phyloP scores from a whole-genome alignment of 495 filamentous ascomycete species.

The Copromyces sp. region DNA sequence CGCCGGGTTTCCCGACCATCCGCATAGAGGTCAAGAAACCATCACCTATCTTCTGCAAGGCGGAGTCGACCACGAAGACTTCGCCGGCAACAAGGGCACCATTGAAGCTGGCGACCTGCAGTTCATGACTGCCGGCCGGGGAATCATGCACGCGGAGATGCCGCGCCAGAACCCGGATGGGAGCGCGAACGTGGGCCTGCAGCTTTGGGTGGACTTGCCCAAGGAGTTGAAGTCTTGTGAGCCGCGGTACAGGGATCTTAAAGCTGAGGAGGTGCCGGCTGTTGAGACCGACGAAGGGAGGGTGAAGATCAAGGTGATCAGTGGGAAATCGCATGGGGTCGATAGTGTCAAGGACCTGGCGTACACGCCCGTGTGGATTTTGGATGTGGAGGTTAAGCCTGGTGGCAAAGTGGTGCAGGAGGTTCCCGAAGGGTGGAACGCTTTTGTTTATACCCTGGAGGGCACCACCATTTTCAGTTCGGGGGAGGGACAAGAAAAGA shows the following conservation, averaged over 20 bases:
- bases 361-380: constrained; percentile 89
- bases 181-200: constrained; percentile 72
- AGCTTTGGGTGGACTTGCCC: constrained; percentile 92
- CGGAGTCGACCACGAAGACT: constrained; percentile 91
- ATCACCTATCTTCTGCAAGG: constrained; percentile 86
- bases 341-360: constrained; percentile 82
- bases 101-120: constrained; percentile 82
- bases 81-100: constrained; percentile 78
- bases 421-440: constrained; percentile 78
- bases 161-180: constrained; percentile 71
- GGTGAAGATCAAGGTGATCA: constrained; percentile 81
- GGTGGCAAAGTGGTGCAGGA: constrained; percentile 65
- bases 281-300: constrained; percentile 58
- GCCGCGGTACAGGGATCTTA: constrained; percentile 81
- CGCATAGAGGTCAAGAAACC: constrained; percentile 52
- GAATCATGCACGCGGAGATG: constrained; percentile 97
- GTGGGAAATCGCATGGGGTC: constrained; percentile 68
- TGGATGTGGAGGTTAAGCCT: constrained; percentile 75
- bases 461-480: constrained; percentile 52
- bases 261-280: constrained; percentile 63
- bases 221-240: constrained; percentile 74
- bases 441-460: constrained; percentile 73
- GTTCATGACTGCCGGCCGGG: constrained; percentile 93
- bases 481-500: constrained; percentile 46
- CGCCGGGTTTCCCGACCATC: constrained; percentile 47